phyloP scores from a whole-genome alignment of 257 asterid species.

The Nicotiana paniculata region DNA sequence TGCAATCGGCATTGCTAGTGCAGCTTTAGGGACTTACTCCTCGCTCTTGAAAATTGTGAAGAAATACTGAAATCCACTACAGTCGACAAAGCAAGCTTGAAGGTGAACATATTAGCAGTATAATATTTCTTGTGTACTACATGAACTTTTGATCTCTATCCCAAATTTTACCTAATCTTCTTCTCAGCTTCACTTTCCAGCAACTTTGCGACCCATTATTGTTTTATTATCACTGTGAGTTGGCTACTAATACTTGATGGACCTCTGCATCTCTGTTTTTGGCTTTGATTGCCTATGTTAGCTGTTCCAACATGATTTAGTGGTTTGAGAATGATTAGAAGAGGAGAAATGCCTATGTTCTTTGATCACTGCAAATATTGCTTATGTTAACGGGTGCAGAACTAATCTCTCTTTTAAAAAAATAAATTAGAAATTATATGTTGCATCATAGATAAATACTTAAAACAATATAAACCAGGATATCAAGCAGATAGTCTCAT shows the following conservation, averaged over 20 bases:
- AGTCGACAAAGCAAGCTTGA: too few species aligned
- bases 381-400: background rate
- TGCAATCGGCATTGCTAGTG: constrained; percentile 50
- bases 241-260: background rate
- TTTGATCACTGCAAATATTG: background rate
- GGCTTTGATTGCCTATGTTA: background rate
- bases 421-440: background rate
- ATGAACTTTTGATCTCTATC: background rate
- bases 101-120: background rate
- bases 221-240: background rate
- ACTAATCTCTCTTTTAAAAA: background rate
- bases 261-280: background rate
- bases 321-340: background rate
- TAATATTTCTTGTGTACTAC: background rate
- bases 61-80: constrained; percentile 22
- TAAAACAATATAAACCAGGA: background rate
- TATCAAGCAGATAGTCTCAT: background rate
- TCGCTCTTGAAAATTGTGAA: constrained; percentile 39
- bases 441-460: background rate
- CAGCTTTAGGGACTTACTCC: constrained; percentile 53
- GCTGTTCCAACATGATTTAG: background rate
- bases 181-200: background rate
- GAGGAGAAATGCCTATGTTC: background rate
- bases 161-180: background rate
- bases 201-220: background rate